Percentiles rank a stretch among this genome's conserved stretches.
These are phyloP conservation scores for Globisporangium paddicum DNA, from an alignment of 352 stramenopile species.

Conservation along the genomic window DNA sequence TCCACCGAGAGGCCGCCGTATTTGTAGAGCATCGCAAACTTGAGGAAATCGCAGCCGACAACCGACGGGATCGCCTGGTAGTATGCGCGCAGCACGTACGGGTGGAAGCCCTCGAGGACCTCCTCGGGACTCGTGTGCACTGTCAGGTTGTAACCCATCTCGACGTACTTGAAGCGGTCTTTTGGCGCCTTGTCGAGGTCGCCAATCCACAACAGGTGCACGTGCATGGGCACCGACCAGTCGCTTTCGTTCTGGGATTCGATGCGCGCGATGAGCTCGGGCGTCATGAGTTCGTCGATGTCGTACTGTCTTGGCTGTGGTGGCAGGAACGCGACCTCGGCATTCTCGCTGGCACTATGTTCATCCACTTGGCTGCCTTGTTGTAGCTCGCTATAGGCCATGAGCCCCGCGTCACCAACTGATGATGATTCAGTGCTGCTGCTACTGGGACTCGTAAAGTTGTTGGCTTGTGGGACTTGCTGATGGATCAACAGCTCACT, in stretches of 20 bases:
- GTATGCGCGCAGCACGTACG: too few relatives aligned
- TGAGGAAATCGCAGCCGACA: constrained; percentile 14
- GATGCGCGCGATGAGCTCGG: constrained; percentile 4
- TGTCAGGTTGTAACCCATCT: constrained; percentile 11
- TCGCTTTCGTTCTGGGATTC: not conserved
- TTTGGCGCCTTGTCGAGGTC: constrained; percentile 1
- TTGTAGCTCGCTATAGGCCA: not conserved
- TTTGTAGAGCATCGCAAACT: not conserved
- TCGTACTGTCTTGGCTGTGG: not conserved
- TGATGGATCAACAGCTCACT: not conserved
- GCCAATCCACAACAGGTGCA: constrained; percentile 17
- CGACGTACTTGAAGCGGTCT: not conserved
- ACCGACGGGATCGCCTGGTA: constrained; percentile 8
- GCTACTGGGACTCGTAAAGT: not conserved
- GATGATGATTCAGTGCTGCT: not conserved
- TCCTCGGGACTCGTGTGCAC: constrained; percentile 6
- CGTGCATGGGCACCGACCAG: constrained; percentile 3
- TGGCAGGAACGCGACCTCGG: too few relatives aligned
- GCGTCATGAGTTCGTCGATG: constrained; percentile 3
- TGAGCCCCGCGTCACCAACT: not conserved
- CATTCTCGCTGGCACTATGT: not conserved
- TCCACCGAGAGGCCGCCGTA: not conserved
- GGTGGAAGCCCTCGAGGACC: constrained; percentile 16
- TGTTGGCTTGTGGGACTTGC: not conserved
- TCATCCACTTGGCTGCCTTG: too few relatives aligned